Percentiles rank a stretch among this genome's conserved stretches.
Conservation (phyloP, 192 early-diverging fungal genomes). For the Podila minutissima region DNA sequence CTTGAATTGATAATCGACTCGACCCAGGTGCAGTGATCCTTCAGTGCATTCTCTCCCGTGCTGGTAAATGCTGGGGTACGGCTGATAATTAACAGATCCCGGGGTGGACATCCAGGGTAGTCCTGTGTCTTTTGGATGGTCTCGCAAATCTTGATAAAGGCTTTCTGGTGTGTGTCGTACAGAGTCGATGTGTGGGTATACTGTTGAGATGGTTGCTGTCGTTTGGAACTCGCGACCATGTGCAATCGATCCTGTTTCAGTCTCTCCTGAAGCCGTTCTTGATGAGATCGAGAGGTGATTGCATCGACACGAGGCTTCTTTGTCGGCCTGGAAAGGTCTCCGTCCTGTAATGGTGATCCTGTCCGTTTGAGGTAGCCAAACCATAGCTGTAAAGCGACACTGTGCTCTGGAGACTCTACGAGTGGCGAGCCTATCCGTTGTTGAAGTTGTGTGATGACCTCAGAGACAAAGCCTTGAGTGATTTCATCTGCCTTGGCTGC, state of each 20-base stretch:
- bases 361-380: no score
- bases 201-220: no score
- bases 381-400: no score
- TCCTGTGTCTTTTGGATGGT: conserved; percentile 13
- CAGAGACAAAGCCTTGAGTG: neutral
- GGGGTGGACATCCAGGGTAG: conserved; percentile 5
- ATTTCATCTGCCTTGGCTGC: conserved; percentile 1
- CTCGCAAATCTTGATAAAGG: conserved; percentile 28
- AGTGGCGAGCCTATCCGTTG: no score
- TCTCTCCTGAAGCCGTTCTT: no score
- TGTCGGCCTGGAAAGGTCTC: no score
- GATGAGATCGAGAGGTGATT: no score
- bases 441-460: neutral
- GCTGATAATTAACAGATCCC: neutral
- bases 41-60: neutral
- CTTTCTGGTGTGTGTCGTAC: conserved; percentile 3
- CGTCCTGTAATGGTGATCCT: no score
- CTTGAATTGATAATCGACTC: conserved; percentile 13
- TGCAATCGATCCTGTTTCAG: no score
- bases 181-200: neutral
- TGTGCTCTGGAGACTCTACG: no score
- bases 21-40: conserved; percentile 21
- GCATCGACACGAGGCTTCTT: no score
- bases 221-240: no score
- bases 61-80: neutral